Conservation (phyloP, 1,284 basidiomycete genomes). For the Irpex sp. region DNA sequence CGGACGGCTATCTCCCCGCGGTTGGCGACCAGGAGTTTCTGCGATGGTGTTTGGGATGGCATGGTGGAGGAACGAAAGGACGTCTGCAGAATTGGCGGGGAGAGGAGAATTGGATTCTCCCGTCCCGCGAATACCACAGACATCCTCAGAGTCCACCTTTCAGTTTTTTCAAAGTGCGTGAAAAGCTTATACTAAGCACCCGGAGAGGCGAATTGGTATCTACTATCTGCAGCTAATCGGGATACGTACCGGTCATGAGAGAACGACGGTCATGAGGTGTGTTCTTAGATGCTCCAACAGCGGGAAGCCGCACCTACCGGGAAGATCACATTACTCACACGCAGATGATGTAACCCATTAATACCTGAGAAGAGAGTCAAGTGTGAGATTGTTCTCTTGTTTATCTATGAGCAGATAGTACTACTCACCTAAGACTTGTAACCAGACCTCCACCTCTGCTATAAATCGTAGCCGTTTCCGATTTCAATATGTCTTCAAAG, state of each 20-base stretch:
- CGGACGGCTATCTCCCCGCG: slow-evolving; percentile 51
- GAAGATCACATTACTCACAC: no score
- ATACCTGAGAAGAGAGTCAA: no score
- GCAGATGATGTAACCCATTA: no score
- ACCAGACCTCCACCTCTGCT: neutral
- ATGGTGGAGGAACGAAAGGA: neutral
- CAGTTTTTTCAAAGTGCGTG: no score
- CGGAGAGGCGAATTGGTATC: no score
- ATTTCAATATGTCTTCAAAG: neutral
- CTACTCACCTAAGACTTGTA: neutral
- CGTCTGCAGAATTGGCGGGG: neutral
- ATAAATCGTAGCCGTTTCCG: no score
- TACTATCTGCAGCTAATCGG: neutral
- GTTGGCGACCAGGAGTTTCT: slow-evolving; percentile 43
- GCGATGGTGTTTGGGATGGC: slow-evolving; percentile 4
- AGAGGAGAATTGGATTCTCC: neutral
- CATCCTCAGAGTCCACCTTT: no score
- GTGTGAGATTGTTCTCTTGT: neutral
- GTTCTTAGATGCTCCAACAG: neutral
- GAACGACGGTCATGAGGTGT: neutral
- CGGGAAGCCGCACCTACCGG: no score
- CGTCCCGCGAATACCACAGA: neutral
- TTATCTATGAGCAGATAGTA: neutral
- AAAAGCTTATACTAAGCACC: no score
- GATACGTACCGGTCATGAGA: neutral